Evolutionary conservation across 345 rosid species (phyloP).

Genomic region (Eucalyptus microcorys): DNA sequence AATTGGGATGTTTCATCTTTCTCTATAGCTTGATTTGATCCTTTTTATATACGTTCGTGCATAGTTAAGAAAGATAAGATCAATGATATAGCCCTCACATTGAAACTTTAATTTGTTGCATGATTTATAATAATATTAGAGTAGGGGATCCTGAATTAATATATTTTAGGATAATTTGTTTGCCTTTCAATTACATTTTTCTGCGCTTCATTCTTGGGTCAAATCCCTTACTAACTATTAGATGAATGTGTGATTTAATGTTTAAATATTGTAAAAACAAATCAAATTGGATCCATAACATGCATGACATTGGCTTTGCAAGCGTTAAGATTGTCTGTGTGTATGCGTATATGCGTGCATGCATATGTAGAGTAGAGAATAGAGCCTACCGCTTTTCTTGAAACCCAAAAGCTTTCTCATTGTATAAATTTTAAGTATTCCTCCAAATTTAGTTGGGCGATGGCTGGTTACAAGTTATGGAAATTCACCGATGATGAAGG

Average conservation of each 20-base stretch:
- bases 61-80: too few species aligned
- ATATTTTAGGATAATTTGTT: neutral
- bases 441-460: neutral
- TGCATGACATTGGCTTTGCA: too few species aligned
- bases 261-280: too few species aligned
- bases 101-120: neutral
- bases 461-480: neutral
- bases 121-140: too few species aligned
- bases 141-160: neutral
- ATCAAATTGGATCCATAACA: too few species aligned
- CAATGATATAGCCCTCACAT: neutral
- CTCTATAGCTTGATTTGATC: neutral
- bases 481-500: neutral
- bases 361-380: neutral
- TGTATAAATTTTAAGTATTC: neutral
- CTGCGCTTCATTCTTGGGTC: neutral
- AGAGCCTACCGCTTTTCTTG: neutral
- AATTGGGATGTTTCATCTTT: neutral
- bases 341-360: neutral
- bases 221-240: neutral
- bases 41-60: too few species aligned
- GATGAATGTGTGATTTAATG: fast-evolving
- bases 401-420: neutral
- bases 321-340: too few species aligned
- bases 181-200: neutral